A percentile compares a stretch with the other conserved stretches of the same genome.
Conservation (phyloP, 345 rosid species). For the Abelmoschus esculentus region DNA sequence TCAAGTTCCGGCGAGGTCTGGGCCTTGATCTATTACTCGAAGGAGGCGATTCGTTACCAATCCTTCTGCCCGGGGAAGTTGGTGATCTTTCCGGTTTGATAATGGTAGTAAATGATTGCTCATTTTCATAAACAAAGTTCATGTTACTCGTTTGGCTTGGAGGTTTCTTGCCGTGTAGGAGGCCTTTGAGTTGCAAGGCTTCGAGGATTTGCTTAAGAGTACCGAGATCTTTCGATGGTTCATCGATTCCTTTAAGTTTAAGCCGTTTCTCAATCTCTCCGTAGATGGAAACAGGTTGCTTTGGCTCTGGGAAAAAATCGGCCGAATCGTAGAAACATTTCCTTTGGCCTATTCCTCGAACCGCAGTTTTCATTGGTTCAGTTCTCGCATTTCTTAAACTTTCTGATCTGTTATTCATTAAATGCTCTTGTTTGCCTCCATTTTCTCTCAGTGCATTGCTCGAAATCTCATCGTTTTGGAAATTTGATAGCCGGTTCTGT, state of each 20-base stretch:
- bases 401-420: slow-evolving; percentile 10
- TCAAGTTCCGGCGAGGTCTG: slow-evolving; percentile 22
- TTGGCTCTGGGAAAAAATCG: slow-evolving; percentile 78
- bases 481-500: slow-evolving; percentile 24
- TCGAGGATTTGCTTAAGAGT: slow-evolving; percentile 79
- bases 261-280: slow-evolving; percentile 62
- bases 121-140: slow-evolving; percentile 38
- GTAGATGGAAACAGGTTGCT: slow-evolving; percentile 32
- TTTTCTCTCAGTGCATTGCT: slow-evolving; percentile 22
- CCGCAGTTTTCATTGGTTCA: slow-evolving; percentile 38
- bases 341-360: slow-evolving; percentile 30
- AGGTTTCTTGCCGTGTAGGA: slow-evolving; percentile 45
- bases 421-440: slow-evolving; percentile 18
- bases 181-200: slow-evolving; percentile 85
- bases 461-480: slow-evolving; percentile 9
- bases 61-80: slow-evolving; percentile 17
- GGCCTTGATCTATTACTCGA: slow-evolving; percentile 31
- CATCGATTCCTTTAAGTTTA: slow-evolving; percentile 57
- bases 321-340: slow-evolving; percentile 66
- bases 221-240: slow-evolving; percentile 73
- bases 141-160: slow-evolving; percentile 24
- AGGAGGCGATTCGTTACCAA: slow-evolving; percentile 27
- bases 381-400: slow-evolving; percentile 33
- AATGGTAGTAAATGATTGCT: slow-evolving; percentile 41
- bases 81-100: slow-evolving; percentile 36